A percentile compares a stretch with the other conserved stretches of the same genome.
These are phyloP conservation scores for Castanea sativa DNA, from an alignment of 306 rosid species.

Conservation along the genomic window DNA sequence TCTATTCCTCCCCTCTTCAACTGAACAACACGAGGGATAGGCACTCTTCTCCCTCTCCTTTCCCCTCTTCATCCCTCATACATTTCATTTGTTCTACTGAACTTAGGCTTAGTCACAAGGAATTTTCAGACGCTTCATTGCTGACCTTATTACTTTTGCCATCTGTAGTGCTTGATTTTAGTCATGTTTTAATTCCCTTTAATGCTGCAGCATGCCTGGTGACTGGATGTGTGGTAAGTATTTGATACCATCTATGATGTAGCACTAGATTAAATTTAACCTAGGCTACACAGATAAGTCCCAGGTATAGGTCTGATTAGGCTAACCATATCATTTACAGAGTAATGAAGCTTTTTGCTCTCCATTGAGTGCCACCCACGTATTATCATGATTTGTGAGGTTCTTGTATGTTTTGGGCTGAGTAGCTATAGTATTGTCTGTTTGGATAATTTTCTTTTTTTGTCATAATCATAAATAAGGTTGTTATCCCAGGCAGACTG, in stretches of 20 bases:
- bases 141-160: not conserved
- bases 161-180: not conserved
- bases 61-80: too few relatives aligned
- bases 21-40: not conserved
- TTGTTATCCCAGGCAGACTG: constrained; percentile 5
- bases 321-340: not conserved
- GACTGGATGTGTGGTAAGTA: not conserved
- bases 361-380: not conserved
- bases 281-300: not conserved
- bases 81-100: not conserved
- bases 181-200: not conserved
- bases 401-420: not conserved
- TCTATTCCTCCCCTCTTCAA: not conserved
- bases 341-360: not conserved
- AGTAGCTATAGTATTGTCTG: constrained; percentile 10
- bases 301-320: not conserved
- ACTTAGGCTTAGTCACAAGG: not conserved
- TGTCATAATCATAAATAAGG: not conserved
- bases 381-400: not conserved
- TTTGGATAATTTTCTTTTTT: not conserved
- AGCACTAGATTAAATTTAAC: not conserved
- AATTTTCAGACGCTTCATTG: not conserved
- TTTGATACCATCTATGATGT: not conserved
- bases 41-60: not conserved
- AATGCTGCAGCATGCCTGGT: not conserved